These are phyloP conservation scores for Cladosporium halotolerans DNA, from an alignment of 2,329 filamentous ascomycete genomes.

Conservation along the genomic window DNA sequence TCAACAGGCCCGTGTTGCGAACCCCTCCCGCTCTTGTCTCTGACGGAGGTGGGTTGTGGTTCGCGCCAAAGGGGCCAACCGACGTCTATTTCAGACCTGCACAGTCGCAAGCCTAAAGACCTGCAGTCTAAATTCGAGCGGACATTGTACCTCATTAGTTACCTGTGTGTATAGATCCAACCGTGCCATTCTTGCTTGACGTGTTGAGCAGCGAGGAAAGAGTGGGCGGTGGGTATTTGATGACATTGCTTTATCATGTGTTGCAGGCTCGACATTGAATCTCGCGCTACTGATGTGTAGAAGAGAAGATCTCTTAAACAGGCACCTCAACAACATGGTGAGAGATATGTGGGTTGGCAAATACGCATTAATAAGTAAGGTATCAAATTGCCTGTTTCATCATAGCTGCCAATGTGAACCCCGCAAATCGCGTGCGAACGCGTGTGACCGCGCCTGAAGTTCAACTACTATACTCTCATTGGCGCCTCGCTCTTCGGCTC, in stretches of 20 bases:
- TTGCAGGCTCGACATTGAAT: too few relatives aligned
- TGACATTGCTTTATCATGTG: too few relatives aligned
- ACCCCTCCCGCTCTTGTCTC: background rate
- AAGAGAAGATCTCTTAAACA: too few relatives aligned
- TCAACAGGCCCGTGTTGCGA: conserved; percentile 1
- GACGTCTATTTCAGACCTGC: conserved; percentile 30
- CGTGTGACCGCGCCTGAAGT: background rate
- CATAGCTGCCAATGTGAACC: background rate
- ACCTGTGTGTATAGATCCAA: too few relatives aligned
- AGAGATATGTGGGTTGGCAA: too few relatives aligned
- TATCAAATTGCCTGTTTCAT: background rate
- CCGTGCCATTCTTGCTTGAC: too few relatives aligned
- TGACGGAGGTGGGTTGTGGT: background rate
- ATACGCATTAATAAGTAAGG: too few relatives aligned
- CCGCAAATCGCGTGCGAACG: background rate
- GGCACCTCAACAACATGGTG: too few relatives aligned
- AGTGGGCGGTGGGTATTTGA: too few relatives aligned
- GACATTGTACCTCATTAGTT: conserved; percentile 17
- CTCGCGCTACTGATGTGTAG: too few relatives aligned
- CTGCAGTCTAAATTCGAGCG: conserved; percentile 29
- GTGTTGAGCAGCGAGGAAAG: too few relatives aligned
- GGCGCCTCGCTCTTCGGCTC: too few relatives aligned
- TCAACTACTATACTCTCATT: background rate
- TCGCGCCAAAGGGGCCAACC: conserved; percentile 4
- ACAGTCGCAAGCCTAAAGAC: conserved; percentile 19